Base-by-base conservation (phyloP, 352 stramenopile genomes). In the Phytophthora fragariaefolia region DNA sequence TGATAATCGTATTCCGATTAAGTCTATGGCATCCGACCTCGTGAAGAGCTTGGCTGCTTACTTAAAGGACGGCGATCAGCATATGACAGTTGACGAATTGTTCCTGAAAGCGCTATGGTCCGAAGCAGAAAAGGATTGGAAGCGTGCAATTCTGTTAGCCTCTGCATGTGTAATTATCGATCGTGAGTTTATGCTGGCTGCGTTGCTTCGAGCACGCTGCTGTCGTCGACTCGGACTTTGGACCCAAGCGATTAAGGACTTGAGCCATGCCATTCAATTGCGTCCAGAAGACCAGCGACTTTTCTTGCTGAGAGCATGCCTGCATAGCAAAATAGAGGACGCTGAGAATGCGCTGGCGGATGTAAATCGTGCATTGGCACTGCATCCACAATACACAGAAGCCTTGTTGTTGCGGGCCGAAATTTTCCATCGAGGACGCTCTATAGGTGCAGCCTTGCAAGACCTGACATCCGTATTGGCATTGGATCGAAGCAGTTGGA, bases 111-210 rank as follows among this genome's bases (percentile, higher is more conserved):
- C 80, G 0, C 63, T 91, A 0, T 42, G 79, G 8, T 79, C 82
- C 0, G 85, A 94, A 36, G 67, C 66, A 1, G 73, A 80, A 13
- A 89, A 85, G 40, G 52, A 82, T 15, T 92, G 83, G 85, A 89
- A 91, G 46, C 79, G 82, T 17, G 82, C 80, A 7, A 94, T 91
- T 22, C 56, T 94, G 34, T 48, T 94, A 23, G 78, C 83, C 1
- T 94, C 83, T 0, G 85, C 82, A 3, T 94, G 83, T 30, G 79
- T 91, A 38, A 74, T 85, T 26, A 75, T 92, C 6, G 80, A 94
- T 22, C 78, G 78, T 23, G 82, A 91, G 55, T 87, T 86, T 28
- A 61, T 89, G 4, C 67, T 88, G 12, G 77, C 72, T 17, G 67
- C 87, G 5, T 64, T 94, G 4, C 63, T 94, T 32, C 79, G 85